A percentile compares a stretch with the other conserved stretches of the same genome.
These are phyloP conservation scores for Podila epigama DNA, from an alignment of 192 early-diverging fungal species.

Conservation along the genomic window DNA sequence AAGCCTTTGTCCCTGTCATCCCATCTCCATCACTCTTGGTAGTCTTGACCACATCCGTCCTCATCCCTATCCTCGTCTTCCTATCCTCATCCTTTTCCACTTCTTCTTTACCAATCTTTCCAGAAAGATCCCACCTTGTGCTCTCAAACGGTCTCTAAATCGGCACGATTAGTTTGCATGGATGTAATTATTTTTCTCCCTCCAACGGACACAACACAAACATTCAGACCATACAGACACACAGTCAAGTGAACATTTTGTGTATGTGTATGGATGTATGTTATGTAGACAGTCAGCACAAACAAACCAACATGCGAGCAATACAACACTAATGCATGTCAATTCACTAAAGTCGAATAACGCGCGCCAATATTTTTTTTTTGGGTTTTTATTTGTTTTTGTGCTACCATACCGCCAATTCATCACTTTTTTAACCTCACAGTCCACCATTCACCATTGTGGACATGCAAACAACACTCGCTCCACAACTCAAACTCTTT, in stretches of 20 bases:
- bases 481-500: no score
- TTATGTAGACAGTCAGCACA: no score
- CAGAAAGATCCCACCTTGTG: no score
- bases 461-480: background rate
- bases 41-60: background rate
- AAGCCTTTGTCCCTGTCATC: background rate
- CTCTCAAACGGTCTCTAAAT: no score
- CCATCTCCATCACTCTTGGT: background rate
- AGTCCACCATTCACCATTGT: background rate
- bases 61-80: background rate
- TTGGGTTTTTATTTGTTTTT: background rate
- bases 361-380: no score
- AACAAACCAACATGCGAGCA: no score
- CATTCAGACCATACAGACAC: background rate
- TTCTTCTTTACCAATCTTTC: no score
- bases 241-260: background rate
- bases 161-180: no score
- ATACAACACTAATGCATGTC: no score
- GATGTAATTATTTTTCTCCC: background rate
- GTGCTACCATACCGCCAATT: background rate
- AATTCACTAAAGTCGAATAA: no score
- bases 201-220: background rate
- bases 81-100: background rate
- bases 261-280: no score
- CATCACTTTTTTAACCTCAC: no score